These are phyloP conservation scores for Oryza officinalis DNA, from an alignment of 176 grass and related monocot species.

Conservation along the genomic window DNA sequence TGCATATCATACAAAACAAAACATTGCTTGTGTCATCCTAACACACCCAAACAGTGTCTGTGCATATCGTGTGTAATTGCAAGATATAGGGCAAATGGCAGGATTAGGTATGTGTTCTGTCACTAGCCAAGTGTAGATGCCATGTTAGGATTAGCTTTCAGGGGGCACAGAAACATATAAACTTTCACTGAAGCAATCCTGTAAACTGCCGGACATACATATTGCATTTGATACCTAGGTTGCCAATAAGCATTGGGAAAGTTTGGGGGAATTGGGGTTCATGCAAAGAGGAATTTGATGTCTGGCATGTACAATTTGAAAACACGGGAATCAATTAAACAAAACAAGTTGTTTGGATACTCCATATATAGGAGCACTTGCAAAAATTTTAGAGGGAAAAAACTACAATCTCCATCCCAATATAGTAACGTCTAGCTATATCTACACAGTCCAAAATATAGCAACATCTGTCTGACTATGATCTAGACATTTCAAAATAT, in stretches of 20 bases:
- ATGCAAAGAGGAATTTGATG: no score
- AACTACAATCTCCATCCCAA: no score
- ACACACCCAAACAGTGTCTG: background rate
- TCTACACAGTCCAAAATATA: no score
- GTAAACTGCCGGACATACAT: background rate
- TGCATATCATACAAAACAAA: background rate
- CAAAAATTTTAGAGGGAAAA: no score
- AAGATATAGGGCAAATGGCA: constrained; percentile 12
- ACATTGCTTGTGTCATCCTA: constrained; percentile 22
- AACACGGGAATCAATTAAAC: no score
- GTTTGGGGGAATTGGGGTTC: no score
- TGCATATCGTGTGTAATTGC: background rate
- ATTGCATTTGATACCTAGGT: background rate
- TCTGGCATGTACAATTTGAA: no score
- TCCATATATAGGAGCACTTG: no score
- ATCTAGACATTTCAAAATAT: no score
- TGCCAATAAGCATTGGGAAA: background rate
- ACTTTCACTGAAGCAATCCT: background rate
- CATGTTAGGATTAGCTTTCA: background rate
- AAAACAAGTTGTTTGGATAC: no score
- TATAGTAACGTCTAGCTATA: no score
- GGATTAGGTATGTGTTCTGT: constrained; percentile 25
- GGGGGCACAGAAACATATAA: background rate
- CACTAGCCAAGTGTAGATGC: background rate
- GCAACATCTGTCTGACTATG: no score